These are phyloP conservation scores for Tephrocybe sp. DNA, from an alignment of 768 basidiomycete species.

Conservation along the genomic window DNA sequence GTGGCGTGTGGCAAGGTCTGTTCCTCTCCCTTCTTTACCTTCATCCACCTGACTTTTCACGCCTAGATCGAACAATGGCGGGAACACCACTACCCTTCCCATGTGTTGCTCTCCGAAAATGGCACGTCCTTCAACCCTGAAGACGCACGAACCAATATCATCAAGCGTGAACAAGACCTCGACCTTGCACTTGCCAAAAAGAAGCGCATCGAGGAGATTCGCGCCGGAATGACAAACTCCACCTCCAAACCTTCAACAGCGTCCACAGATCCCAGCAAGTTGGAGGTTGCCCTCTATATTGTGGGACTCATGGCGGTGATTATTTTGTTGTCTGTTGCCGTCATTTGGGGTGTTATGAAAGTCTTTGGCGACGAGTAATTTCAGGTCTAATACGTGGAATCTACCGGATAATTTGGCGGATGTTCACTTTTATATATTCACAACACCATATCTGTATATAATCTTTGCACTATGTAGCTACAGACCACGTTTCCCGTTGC, in stretches of 20 bases:
- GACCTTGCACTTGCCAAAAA: constrained; percentile 33
- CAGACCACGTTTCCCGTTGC: no score
- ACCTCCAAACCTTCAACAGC: background rate
- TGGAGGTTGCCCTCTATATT: constrained; percentile 31
- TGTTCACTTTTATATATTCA: background rate
- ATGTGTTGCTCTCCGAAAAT: constrained; percentile 49
- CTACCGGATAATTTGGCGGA: background rate
- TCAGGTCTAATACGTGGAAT: background rate
- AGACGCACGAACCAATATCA: constrained; percentile 60
- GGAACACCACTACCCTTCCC: constrained; percentile 92
- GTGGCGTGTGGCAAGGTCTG: constrained; percentile 82
- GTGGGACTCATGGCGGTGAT: constrained; percentile 15
- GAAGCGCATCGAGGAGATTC: constrained; percentile 28
- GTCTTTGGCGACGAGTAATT: constrained; percentile 6
- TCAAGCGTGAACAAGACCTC: constrained; percentile 43
- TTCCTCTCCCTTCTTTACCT: constrained; percentile 8
- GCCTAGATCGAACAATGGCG: constrained; percentile 88
- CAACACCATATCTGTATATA: constrained; percentile 4
- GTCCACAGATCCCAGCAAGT: constrained; percentile 13
- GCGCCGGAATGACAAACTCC: constrained; percentile 13
- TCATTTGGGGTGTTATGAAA: constrained; percentile 15
- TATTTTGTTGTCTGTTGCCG: constrained; percentile 7
- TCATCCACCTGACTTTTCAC: constrained; percentile 12
- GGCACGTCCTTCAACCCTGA: constrained; percentile 37
- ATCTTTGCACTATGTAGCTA: no score